A percentile compares a stretch with the other conserved stretches of the same genome.
These are phyloP conservation scores for Calonectria pteridis DNA, from an alignment of 2,329 filamentous ascomycete genomes.

Conservation along the genomic window DNA sequence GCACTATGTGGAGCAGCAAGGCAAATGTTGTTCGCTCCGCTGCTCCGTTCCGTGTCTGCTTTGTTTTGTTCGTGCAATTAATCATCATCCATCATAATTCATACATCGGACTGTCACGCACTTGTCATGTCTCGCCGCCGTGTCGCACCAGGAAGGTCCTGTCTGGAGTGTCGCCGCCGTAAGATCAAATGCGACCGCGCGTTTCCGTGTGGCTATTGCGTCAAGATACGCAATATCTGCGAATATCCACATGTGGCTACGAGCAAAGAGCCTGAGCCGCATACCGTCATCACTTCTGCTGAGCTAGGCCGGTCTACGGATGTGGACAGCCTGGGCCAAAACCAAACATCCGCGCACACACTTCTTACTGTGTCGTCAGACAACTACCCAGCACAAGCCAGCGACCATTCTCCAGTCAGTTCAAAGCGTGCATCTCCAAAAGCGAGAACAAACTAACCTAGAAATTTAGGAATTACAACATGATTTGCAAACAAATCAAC, in stretches of 20 bases:
- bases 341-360: neutral
- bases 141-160: slow-evolving; percentile 24
- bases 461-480: neutral
- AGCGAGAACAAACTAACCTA: neutral
- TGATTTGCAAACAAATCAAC: neutral
- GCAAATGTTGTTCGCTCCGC: neutral
- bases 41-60: neutral
- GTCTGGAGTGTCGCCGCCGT: slow-evolving; percentile 32
- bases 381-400: fast-evolving
- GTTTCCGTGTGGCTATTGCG: slow-evolving; percentile 29
- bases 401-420: neutral
- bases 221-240: slow-evolving; percentile 24
- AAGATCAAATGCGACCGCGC: slow-evolving; percentile 35
- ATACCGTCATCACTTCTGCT: neutral
- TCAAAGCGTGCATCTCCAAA: neutral
- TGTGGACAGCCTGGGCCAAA: neutral
- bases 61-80: neutral
- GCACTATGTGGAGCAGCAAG: neutral
- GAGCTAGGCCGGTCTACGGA: neutral
- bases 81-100: too few relatives aligned
- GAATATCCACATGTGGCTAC: slow-evolving; percentile 18
- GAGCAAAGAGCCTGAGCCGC: neutral
- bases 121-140: slow-evolving; percentile 22
- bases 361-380: fast-evolving
- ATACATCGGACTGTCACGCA: too few relatives aligned